Evolutionary conservation across 805 yeast genomes (phyloP).

Genomic region (Zygoascus biomembranicola): DNA sequence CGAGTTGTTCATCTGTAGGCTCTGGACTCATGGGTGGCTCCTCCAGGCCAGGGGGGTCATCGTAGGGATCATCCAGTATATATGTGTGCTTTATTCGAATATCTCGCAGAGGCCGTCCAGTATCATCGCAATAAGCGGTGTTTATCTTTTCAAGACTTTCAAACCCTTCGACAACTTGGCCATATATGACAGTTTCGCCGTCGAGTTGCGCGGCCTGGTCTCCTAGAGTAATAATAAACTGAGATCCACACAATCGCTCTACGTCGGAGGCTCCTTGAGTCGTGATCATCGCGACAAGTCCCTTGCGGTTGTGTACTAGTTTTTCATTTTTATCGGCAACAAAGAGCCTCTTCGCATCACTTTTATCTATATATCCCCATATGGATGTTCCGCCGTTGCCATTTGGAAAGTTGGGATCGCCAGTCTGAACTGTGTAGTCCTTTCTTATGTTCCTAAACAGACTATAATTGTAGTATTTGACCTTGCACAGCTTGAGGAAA

Average conservation of each 20-base stretch:
- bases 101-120: conserved; percentile 38
- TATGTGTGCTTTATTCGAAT: conserved; percentile 44
- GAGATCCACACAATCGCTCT: conserved; percentile 27
- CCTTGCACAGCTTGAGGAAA: conserved; percentile 47
- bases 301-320: conserved; percentile 24
- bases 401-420: conserved; percentile 41
- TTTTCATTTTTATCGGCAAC: conserved; percentile 19
- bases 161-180: conserved; percentile 43
- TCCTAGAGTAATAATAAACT: conserved; percentile 32
- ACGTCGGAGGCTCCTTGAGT: not conserved
- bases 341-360: conserved; percentile 10
- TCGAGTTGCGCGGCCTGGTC: conserved; percentile 25
- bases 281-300: conserved; percentile 30
- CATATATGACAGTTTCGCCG: conserved; percentile 33
- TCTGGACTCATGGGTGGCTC: conserved; percentile 30
- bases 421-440: conserved; percentile 36
- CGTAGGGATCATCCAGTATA: conserved; percentile 48
- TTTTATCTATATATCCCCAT: conserved; percentile 24
- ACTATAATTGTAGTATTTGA: conserved; percentile 43
- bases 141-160: conserved; percentile 39
- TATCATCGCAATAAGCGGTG: conserved; percentile 31
- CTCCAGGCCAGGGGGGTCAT: conserved; percentile 27
- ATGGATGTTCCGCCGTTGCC: conserved; percentile 27
- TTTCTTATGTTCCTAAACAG: conserved; percentile 40
- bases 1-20: conserved; percentile 31